Conservation (phyloP, 2,329 filamentous ascomycete species). For the Monosporascus sp. region DNA sequence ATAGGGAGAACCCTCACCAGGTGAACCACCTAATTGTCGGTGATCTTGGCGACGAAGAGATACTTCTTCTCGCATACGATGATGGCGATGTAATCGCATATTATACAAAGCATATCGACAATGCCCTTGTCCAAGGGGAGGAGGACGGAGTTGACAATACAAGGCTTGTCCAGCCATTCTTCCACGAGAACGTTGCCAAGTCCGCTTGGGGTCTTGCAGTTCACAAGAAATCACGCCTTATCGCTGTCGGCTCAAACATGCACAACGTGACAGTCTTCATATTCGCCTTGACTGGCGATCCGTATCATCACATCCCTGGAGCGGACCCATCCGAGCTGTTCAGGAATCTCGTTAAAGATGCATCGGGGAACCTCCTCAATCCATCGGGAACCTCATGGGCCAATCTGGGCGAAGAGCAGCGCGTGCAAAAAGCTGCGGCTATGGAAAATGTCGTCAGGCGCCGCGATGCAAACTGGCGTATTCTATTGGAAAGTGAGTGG, state of each 20-base stretch:
- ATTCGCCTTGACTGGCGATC: slow-evolving; percentile 23
- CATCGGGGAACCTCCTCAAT: slow-evolving; percentile 7
- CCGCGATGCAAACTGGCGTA: slow-evolving; percentile 45
- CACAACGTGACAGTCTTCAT: slow-evolving; percentile 28
- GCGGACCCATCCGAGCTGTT: slow-evolving; percentile 10
- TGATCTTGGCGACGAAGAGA: slow-evolving; percentile 63
- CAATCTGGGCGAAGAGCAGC: neutral
- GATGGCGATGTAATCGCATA: slow-evolving; percentile 72
- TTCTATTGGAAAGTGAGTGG: slow-evolving; percentile 33
- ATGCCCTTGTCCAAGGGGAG: slow-evolving; percentile 16
- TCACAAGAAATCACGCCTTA: slow-evolving; percentile 73
- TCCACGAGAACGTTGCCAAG: slow-evolving; percentile 67
- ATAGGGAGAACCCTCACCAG: slow-evolving; percentile 48
- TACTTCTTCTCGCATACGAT: slow-evolving; percentile 63
- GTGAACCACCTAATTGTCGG: slow-evolving; percentile 67
- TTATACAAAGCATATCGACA: slow-evolving; percentile 50
- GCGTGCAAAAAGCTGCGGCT: slow-evolving; percentile 9
- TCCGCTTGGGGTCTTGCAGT: slow-evolving; percentile 89
- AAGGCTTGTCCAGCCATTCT: slow-evolving; percentile 43
- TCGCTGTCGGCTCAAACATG: slow-evolving; percentile 80
- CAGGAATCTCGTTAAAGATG: slow-evolving; percentile 16
- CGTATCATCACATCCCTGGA: slow-evolving; percentile 1
- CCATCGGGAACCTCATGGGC: neutral
- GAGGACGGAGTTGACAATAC: slow-evolving; percentile 14
- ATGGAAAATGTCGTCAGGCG: slow-evolving; percentile 32